A percentile compares a stretch with the other conserved stretches of the same genome.
Evolutionary conservation across 768 basidiomycete genomes (phyloP).

Genomic region (Ramaria sp.): DNA sequence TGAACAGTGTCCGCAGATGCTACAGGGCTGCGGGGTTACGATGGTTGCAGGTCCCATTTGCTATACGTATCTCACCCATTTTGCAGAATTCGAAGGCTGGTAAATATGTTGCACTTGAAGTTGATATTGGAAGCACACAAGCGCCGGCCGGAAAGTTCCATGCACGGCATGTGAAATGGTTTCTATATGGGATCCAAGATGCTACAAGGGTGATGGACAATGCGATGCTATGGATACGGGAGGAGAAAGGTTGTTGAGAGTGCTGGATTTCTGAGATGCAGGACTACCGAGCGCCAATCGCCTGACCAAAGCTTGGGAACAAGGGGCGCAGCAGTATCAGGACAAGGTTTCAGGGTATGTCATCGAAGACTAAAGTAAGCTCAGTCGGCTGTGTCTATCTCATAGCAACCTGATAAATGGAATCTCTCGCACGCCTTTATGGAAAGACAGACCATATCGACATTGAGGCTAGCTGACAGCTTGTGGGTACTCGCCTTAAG

Average conservation of each 20-base stretch:
- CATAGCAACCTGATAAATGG: constrained; percentile 22
- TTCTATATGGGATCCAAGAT: too few species aligned
- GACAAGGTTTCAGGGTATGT: constrained; percentile 12
- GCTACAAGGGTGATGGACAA: neutral
- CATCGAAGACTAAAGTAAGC: constrained; percentile 19
- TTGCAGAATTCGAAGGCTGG: neutral
- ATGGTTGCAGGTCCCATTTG: neutral
- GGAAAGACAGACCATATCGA: constrained; percentile 1
- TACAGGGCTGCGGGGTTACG: constrained; percentile 16
- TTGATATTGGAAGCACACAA: too few species aligned
- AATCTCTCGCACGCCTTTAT: neutral
- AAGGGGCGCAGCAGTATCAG: neutral
- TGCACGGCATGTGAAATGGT: too few species aligned
- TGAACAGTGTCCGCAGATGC: constrained; percentile 47
- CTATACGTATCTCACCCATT: neutral
- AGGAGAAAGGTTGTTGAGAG: too few species aligned
- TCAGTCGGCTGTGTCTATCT: constrained; percentile 27
- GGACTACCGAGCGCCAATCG: neutral
- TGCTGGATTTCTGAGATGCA: too few species aligned
- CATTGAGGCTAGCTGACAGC: constrained; percentile 6
- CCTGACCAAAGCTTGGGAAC: neutral
- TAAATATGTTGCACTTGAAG: neutral
- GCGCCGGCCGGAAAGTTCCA: too few species aligned
- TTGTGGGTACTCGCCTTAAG: constrained; percentile 5
- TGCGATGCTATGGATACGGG: too few species aligned